Base-by-base conservation (phyloP, 1,139 yeast genomes). In the Chernovozyma aurita region DNA sequence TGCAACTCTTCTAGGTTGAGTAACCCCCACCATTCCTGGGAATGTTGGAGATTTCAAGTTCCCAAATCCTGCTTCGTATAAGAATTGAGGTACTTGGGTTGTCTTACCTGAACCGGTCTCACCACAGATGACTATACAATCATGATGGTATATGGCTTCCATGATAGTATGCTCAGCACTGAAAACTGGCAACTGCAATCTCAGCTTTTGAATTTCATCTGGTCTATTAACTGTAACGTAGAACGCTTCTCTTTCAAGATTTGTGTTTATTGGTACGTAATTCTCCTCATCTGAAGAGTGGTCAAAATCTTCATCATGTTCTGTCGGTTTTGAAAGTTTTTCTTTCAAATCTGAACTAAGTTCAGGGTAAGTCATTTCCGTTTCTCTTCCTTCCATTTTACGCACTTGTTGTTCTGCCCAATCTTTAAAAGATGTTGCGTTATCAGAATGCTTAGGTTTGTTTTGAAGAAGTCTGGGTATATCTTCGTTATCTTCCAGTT, bases 1-100 rank as follows among this genome's bases (percentile, higher is more conserved):
- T 4, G 99, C 99, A 40, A 92, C 98, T 63, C 99, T 77, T 66
- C 99, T 78, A 0, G 99, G 98, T 60, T 92, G 98, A 0, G 99
- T 92, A 20, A 94, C 72, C 39, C 97, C 98, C 51, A 92, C 86
- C 85, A 90, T 81, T 1, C 97, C 97, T 0, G 95, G 92, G 24
- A 77, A 78, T 21, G 52, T 41, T 9, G 76, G 80, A 18, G 87
- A 77, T 1, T 70, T 70, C 4, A 66, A 55, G 39, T 70, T 66
- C 12, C 95, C 96, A 56, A 81, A 88, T 1, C 97, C 97, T 0
- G 95, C 80, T 59, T 90, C 97, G 52, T 78, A 85, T 34, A 90
- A 59, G 52, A 81, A 80, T 53, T 81, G 87, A 4, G 88, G 85
- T 20, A 82, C 82, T 59, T 84, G 88, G 1, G 92, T 80, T 5